A percentile compares a stretch with the other conserved stretches of the same genome.
phyloP scores from a whole-genome alignment of 257 asterid species.

The Jasminum sambac region DNA sequence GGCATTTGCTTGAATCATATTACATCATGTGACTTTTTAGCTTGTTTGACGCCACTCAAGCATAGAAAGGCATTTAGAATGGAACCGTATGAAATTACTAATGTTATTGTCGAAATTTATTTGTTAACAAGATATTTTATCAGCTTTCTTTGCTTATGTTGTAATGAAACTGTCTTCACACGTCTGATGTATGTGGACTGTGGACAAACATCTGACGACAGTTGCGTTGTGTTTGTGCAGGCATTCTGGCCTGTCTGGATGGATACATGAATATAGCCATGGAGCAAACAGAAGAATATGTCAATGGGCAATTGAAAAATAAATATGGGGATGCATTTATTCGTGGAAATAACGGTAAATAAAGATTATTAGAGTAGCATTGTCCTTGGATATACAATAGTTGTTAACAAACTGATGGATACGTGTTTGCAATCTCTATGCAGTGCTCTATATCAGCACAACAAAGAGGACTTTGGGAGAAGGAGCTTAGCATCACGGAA shows the following conservation, averaged over 20 bases:
- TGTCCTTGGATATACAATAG: neutral
- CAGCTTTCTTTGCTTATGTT: neutral
- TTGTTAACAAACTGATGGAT: neutral
- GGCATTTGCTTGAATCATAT: neutral
- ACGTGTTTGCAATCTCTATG: slow-evolving; percentile 23
- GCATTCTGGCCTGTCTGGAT: slow-evolving; percentile 93
- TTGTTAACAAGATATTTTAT: neutral
- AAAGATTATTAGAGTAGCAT: neutral
- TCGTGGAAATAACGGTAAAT: slow-evolving; percentile 89
- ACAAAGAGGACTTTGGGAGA: slow-evolving; percentile 80
- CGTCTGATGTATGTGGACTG: neutral
- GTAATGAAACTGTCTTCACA: neutral
- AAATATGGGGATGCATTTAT: slow-evolving; percentile 97
- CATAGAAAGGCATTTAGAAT: neutral
- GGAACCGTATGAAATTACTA: neutral
- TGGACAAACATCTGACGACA: neutral
- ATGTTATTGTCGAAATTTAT: neutral
- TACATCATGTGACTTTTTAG: neutral
- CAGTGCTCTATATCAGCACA: slow-evolving; percentile 98
- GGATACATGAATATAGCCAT: slow-evolving; percentile 98
- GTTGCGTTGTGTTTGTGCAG: slow-evolving; percentile 32
- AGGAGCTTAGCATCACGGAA: slow-evolving; percentile 58
- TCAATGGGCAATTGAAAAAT: slow-evolving; percentile 92
- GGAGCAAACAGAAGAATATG: slow-evolving; percentile 99
- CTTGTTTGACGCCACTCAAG: neutral